Percentiles rank a stretch among this genome's conserved stretches.
phyloP scores from a whole-genome alignment of 441 rosid genomes.

The Gossypium lobatum region DNA sequence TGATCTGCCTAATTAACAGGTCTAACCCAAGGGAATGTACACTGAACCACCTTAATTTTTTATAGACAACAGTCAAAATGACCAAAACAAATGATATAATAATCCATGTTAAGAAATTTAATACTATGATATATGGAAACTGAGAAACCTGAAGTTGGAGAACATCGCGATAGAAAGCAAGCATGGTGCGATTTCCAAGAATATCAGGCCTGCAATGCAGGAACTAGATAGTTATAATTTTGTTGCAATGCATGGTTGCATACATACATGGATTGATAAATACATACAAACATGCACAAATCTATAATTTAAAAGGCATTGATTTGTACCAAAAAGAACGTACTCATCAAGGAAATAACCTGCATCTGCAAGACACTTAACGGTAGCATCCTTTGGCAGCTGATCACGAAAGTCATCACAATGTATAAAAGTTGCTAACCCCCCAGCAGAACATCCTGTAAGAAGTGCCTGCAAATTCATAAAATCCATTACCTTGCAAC shows the following conservation, averaged over 20 bases:
- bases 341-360: constrained; percentile 95
- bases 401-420: constrained; percentile 67
- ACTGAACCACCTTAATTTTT: background rate
- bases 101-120: background rate
- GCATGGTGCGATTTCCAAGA: constrained; percentile 59
- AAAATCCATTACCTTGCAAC: constrained; percentile 1
- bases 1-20: too few species aligned
- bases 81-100: background rate
- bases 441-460: constrained; percentile 97
- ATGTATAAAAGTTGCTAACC: constrained; percentile 80
- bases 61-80: background rate
- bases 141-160: constrained; percentile 66
- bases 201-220: constrained; percentile 69
- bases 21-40: background rate
- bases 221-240: background rate
- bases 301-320: background rate
- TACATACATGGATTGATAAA: background rate
- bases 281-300: background rate
- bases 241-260: background rate
- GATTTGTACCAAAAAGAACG: constrained; percentile 21
- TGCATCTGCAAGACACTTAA: constrained; percentile 91
- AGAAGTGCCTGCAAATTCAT: constrained; percentile 62
- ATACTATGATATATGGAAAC: background rate
- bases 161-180: constrained; percentile 65
- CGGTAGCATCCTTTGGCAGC: constrained; percentile 57